Percentiles rank a stretch among this genome's conserved stretches.
phyloP scores from a whole-genome alignment of 2,329 filamentous ascomycete species.

The Colletotrichum graminicola region DNA sequence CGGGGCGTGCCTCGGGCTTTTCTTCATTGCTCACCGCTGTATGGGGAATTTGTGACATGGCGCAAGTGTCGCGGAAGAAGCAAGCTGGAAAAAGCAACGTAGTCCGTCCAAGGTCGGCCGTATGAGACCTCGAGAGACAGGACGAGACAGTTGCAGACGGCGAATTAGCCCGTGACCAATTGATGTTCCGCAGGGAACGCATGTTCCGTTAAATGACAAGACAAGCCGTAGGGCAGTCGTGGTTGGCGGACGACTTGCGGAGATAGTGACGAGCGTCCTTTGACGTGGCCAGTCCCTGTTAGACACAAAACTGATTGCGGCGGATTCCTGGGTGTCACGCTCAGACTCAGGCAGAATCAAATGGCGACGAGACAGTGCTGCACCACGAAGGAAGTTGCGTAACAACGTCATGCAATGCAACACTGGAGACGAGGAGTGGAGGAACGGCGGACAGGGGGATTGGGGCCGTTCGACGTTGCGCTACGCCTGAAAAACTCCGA shows the following conservation, averaged over 20 bases:
- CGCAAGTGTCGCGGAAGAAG: conserved; percentile 33
- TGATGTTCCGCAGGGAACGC: conserved; percentile 30
- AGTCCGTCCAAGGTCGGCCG: conserved; percentile 27
- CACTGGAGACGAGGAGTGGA: conserved; percentile 2
- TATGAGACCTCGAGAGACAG: conserved; percentile 37
- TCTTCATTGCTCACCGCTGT: conserved; percentile 35
- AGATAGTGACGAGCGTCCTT: conserved; percentile 24
- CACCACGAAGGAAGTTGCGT: background rate
- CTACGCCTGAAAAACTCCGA: conserved; percentile 39
- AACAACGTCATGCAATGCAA: conserved; percentile 23
- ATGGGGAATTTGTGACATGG: conserved; percentile 29
- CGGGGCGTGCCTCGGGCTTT: conserved; percentile 4
- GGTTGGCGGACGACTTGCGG: conserved; percentile 7
- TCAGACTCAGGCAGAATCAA: conserved; percentile 34
- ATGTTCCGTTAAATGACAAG: conserved; percentile 9
- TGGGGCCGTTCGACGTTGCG: conserved; percentile 31
- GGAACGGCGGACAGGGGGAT: background rate
- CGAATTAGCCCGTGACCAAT: conserved; percentile 26
- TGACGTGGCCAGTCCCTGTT: conserved; percentile 28
- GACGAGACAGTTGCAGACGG: conserved; percentile 33
- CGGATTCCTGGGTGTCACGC: conserved; percentile 27
- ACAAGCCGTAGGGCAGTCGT: background rate
- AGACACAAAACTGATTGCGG: conserved; percentile 34
- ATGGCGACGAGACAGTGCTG: conserved; percentile 31
- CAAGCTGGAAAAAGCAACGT: conserved; percentile 36